A percentile compares a stretch with the other conserved stretches of the same genome.
Evolutionary conservation across 495 filamentous ascomycete genomes (phyloP).

Genomic region (Penicillium riverlandense): DNA sequence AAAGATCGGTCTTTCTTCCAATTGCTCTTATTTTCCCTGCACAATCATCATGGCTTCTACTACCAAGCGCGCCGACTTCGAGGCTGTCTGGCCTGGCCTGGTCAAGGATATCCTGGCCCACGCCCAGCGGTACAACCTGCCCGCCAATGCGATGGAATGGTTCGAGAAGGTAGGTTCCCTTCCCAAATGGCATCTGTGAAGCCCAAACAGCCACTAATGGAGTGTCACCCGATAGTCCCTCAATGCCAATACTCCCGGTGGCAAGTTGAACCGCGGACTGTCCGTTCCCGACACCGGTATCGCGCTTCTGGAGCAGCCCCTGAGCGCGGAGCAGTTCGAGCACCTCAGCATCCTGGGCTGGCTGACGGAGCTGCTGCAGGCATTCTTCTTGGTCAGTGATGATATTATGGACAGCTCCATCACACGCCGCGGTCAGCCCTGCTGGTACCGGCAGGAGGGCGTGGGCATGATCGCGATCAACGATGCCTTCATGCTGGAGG

Average conservation of each 20-base stretch:
- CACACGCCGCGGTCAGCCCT: slow-evolving; percentile 86
- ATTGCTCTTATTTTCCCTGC: neutral
- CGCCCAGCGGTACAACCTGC: slow-evolving; percentile 71
- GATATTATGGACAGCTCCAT: slow-evolving; percentile 97
- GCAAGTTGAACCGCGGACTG: slow-evolving; percentile 98
- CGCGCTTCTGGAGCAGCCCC: slow-evolving; percentile 64
- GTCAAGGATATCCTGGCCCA: slow-evolving; percentile 69
- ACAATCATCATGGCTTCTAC: slow-evolving; percentile 49
- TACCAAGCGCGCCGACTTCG: slow-evolving; percentile 76
- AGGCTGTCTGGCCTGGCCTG: slow-evolving; percentile 75
- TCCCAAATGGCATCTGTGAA: neutral
- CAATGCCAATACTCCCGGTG: slow-evolving; percentile 78
- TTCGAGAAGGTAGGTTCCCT: slow-evolving; percentile 60
- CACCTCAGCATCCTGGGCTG: slow-evolving; percentile 80
- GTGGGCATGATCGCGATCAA: slow-evolving; percentile 97
- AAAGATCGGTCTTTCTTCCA: neutral
- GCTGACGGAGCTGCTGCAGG: slow-evolving; percentile 96
- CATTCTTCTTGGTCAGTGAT: slow-evolving; percentile 97
- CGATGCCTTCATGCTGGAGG: slow-evolving; percentile 94
- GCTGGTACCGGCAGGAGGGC: slow-evolving; percentile 84
- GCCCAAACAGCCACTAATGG: too few species aligned
- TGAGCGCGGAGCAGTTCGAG: slow-evolving; percentile 77
- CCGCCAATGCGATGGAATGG: slow-evolving; percentile 78
- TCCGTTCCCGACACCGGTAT: slow-evolving; percentile 88
- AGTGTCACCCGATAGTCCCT: slow-evolving; percentile 49